Evolutionary conservation across 202 grass and related monocot species (phyloP).

Genomic region (Sporobolus alterniflorus): DNA sequence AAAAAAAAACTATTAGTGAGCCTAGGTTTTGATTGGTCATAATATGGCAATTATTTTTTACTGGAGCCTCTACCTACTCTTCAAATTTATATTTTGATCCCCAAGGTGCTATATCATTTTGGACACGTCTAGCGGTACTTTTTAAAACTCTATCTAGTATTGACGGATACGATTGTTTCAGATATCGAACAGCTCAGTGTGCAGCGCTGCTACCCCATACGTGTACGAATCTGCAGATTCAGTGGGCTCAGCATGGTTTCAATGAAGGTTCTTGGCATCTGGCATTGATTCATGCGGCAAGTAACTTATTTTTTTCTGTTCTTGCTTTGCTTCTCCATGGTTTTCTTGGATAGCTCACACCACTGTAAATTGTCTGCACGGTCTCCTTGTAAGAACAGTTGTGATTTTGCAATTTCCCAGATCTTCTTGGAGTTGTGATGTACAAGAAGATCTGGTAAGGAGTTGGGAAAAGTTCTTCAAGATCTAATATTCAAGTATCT

Average conservation of each 20-base stretch:
- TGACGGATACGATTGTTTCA: slow-evolving; percentile 47
- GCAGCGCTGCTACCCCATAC: slow-evolving; percentile 20
- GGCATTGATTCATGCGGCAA: slow-evolving; percentile 23
- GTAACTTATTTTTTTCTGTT: slow-evolving; percentile 29
- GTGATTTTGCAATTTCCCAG: slow-evolving; percentile 35
- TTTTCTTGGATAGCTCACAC: slow-evolving; percentile 39
- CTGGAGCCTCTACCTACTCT: too few relatives aligned
- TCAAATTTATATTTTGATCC: too few relatives aligned
- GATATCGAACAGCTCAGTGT: slow-evolving; percentile 52
- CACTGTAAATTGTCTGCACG: slow-evolving; percentile 46
- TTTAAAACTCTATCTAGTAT: too few relatives aligned
- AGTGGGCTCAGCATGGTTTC: slow-evolving; percentile 33
- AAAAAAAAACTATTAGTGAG: too few relatives aligned
- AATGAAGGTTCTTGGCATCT: slow-evolving; percentile 48
- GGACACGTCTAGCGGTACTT: too few relatives aligned
- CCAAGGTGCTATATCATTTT: too few relatives aligned
- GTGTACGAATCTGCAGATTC: slow-evolving; percentile 51
- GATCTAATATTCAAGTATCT: slow-evolving; percentile 45
- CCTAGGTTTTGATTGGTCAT: too few relatives aligned
- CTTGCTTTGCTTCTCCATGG: slow-evolving; percentile 24
- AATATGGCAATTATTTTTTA: too few relatives aligned
- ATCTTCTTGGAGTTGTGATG: slow-evolving; percentile 39
- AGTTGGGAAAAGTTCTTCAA: slow-evolving; percentile 32
- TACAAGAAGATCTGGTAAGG: slow-evolving; percentile 39
- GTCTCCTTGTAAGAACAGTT: slow-evolving; percentile 37